Percentiles rank a stretch among this genome's conserved stretches.
phyloP scores from a whole-genome alignment of 371 early-diverging fungal species.

The Mucor velutinosus region DNA sequence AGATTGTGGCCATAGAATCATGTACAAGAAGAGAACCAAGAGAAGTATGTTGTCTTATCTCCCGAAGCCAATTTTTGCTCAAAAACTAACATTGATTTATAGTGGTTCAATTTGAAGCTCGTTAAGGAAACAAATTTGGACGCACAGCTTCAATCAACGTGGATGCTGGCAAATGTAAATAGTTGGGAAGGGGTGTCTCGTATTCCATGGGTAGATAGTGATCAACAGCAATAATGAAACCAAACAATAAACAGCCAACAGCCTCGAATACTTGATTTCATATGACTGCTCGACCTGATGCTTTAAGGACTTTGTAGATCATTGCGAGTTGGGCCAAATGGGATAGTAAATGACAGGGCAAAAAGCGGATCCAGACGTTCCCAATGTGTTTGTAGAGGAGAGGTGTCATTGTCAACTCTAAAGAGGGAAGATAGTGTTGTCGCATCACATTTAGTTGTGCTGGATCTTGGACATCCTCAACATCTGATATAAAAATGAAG shows the following conservation, averaged over 20 bases:
- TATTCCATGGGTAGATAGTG: background rate
- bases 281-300: too few species aligned
- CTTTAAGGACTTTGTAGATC: too few species aligned
- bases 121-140: conserved; percentile 42
- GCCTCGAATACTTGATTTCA: too few species aligned
- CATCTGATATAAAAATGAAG: too few species aligned
- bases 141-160: background rate
- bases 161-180: background rate
- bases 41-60: conserved; percentile 68
- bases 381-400: too few species aligned
- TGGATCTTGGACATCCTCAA: too few species aligned
- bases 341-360: too few species aligned
- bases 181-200: background rate
- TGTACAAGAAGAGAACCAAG: conserved; percentile 97
- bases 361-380: too few species aligned
- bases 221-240: background rate
- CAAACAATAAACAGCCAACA: background rate
- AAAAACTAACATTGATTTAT: conserved; percentile 7
- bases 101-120: conserved; percentile 91
- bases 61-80: background rate
- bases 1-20: conserved; percentile 94
- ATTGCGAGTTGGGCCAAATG: too few species aligned
- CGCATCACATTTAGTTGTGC: too few species aligned
- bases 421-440: too few species aligned
- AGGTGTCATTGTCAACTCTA: too few species aligned